These are phyloP conservation scores for Monilinia laxa DNA, from an alignment of 2,329 filamentous ascomycete genomes.

Conservation along the genomic window DNA sequence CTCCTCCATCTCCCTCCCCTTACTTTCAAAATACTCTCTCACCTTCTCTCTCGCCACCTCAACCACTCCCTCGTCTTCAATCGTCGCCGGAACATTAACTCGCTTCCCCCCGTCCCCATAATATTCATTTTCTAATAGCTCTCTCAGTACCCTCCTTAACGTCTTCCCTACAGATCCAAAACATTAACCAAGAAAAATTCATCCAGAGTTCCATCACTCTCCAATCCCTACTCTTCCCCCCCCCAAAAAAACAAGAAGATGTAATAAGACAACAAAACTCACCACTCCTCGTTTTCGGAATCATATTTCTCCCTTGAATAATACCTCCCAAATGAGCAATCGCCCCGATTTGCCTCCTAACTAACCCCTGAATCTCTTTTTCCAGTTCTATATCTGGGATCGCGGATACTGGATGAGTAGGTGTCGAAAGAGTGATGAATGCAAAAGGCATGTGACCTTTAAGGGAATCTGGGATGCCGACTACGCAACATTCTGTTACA, in stretches of 20 bases:
- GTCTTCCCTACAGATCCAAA: slow-evolving; percentile 76
- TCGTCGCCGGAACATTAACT: slow-evolving; percentile 76
- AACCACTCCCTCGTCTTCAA: slow-evolving; percentile 77
- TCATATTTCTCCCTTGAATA: slow-evolving; percentile 81
- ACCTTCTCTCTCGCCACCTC: slow-evolving; percentile 71
- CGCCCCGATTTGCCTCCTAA: slow-evolving; percentile 79
- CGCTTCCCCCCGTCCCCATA: slow-evolving; percentile 67
- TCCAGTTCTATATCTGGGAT: slow-evolving; percentile 48
- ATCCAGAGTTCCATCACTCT: not conserved
- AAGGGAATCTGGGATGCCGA: slow-evolving; percentile 79
- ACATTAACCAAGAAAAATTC: not conserved
- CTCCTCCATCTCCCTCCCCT: slow-evolving; percentile 35
- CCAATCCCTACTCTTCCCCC: not conserved
- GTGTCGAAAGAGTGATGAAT: slow-evolving; percentile 66
- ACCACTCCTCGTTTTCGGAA: slow-evolving; percentile 72
- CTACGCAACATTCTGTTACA: slow-evolving; percentile 81
- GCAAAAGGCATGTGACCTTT: slow-evolving; percentile 93
- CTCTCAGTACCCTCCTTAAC: slow-evolving; percentile 74
- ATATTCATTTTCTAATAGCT: slow-evolving; percentile 87
- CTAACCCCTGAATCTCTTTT: slow-evolving; percentile 67
- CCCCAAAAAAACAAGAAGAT: not conserved
- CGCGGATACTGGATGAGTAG: slow-evolving; percentile 52
- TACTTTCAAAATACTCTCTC: slow-evolving; percentile 68
- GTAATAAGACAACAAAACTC: not conserved
- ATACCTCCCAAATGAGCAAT: slow-evolving; percentile 86